Evolutionary conservation across 2,329 filamentous ascomycete species (phyloP).

Genomic region (Amphichorda felina): DNA sequence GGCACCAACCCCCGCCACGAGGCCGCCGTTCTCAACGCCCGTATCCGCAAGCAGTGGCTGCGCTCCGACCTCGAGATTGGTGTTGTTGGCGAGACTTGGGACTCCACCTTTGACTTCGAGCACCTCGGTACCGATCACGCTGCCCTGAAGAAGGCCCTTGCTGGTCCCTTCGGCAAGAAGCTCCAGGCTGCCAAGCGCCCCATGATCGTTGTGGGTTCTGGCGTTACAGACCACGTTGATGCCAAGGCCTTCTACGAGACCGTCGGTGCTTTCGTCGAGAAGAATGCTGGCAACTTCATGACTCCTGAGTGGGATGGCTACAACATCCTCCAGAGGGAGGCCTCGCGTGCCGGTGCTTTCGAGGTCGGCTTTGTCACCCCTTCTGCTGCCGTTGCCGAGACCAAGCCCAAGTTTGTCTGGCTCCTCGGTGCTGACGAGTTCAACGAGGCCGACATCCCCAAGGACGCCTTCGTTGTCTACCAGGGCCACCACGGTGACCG

Average conservation of each 20-base stretch:
- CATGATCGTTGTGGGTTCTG: slow-evolving; percentile 94
- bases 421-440: slow-evolving; percentile 93
- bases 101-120: slow-evolving; percentile 92
- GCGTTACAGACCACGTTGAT: slow-evolving; percentile 80
- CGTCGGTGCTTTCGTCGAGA: slow-evolving; percentile 82
- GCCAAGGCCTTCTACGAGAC: slow-evolving; percentile 90
- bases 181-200: slow-evolving; percentile 77
- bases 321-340: slow-evolving; percentile 89
- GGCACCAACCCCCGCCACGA: slow-evolving; percentile 94
- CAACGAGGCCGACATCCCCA: slow-evolving; percentile 73
- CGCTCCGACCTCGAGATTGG: slow-evolving; percentile 89
- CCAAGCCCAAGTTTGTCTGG: slow-evolving; percentile 91
- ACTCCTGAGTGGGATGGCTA: slow-evolving; percentile 94
- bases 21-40: slow-evolving; percentile 87
- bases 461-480: slow-evolving; percentile 93
- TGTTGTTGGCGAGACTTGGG: slow-evolving; percentile 79
- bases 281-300: slow-evolving; percentile 79
- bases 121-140: slow-evolving; percentile 72
- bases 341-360: slow-evolving; percentile 85
- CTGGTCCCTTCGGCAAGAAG: slow-evolving; percentile 87
- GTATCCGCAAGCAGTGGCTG: slow-evolving; percentile 96
- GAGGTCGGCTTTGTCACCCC: slow-evolving; percentile 91
- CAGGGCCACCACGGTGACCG: slow-evolving; percentile 96
- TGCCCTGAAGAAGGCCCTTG: slow-evolving; percentile 73
- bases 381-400: slow-evolving; percentile 68